A percentile compares a stretch with the other conserved stretches of the same genome.
Evolutionary conservation across 129 eudicot species (phyloP).

Genomic region (Arctium lappa): DNA sequence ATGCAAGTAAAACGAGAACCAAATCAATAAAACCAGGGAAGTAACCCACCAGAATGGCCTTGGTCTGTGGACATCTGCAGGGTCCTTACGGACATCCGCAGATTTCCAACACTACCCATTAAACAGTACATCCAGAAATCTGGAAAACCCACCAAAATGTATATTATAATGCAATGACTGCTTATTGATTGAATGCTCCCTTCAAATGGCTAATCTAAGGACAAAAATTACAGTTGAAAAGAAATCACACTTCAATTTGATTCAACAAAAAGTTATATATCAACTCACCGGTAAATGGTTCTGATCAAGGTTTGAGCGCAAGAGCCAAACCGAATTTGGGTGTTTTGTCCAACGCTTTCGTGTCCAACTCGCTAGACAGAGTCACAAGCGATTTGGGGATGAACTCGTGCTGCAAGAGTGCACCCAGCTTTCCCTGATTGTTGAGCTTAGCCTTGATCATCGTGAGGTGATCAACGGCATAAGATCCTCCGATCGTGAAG

Average conservation of each 20-base stretch:
- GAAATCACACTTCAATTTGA: slow-evolving; percentile 16
- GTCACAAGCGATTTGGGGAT: slow-evolving; percentile 75
- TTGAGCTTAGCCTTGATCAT: slow-evolving; percentile 77
- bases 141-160: background rate
- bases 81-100: too few relatives aligned
- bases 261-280: slow-evolving; percentile 9
- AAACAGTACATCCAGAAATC: background rate
- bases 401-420: slow-evolving; percentile 82
- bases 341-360: slow-evolving; percentile 84
- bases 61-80: too few relatives aligned
- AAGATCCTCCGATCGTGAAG: slow-evolving; percentile 79
- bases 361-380: slow-evolving; percentile 78
- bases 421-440: slow-evolving; percentile 80
- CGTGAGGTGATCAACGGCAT: slow-evolving; percentile 64
- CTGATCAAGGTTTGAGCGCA: slow-evolving; percentile 71
- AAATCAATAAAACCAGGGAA: too few relatives aligned
- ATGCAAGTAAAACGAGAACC: too few relatives aligned
- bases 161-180: slow-evolving; percentile 8
- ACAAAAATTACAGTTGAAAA: slow-evolving; percentile 12
- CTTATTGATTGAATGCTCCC: slow-evolving; percentile 28
- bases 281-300: background rate
- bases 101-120: too few relatives aligned
- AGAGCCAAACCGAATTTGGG: slow-evolving; percentile 84
- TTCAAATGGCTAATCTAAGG: slow-evolving; percentile 3
- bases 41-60: too few relatives aligned